Base-by-base conservation (phyloP, 768 basidiomycete genomes). In the Symmetrospora coprosmae region DNA sequence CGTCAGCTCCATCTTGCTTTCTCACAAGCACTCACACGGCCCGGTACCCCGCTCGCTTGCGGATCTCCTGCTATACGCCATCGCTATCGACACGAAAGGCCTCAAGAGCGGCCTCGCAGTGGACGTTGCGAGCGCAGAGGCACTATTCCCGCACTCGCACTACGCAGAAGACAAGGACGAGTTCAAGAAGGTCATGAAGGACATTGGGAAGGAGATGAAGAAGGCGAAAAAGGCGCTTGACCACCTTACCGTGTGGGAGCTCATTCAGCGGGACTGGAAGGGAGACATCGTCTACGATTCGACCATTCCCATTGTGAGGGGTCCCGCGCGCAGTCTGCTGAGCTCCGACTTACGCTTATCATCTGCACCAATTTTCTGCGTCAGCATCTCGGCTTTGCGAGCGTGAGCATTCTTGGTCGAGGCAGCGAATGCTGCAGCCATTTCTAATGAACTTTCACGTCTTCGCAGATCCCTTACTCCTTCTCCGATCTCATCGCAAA, bases 261-360 rank as follows among this genome's bases (percentile, higher is more conserved):
- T 63, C 2, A 43, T 63, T 21, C 55, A 58, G 55, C 52, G 62
- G 4, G 62, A 63, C 33, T 63, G 53, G 53, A 63, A 63, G 25
- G 62, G 62, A 11, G 62, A 63, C 46, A 48, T 63, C 33, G 55
- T 58, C 8, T 31, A 30, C 5, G 55, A 58, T 33, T 58, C 55
- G 4, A 58, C 55, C 3, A 46, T 47, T 13, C 55, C 55, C 19
- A 58, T 58, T 25, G n/a, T n/a, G n/a, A n/a, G n/a, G n/a, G n/a
- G n/a, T n/a, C n/a, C n/a, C n/a, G n/a, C n/a, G n/a, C n/a, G n/a
- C n/a, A n/a, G n/a, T n/a, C n/a, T n/a, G n/a, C n/a, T n/a, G n/a
- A n/a, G n/a, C n/a, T n/a, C n/a, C n/a, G n/a, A n/a, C n/a, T n/a
- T n/a, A n/a, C n/a, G n/a, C n/a, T n/a, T n/a, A n/a, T n/a, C n/a